Conservation (phyloP, 306 rosid genomes). For the Cucurbita ficifolia region DNA sequence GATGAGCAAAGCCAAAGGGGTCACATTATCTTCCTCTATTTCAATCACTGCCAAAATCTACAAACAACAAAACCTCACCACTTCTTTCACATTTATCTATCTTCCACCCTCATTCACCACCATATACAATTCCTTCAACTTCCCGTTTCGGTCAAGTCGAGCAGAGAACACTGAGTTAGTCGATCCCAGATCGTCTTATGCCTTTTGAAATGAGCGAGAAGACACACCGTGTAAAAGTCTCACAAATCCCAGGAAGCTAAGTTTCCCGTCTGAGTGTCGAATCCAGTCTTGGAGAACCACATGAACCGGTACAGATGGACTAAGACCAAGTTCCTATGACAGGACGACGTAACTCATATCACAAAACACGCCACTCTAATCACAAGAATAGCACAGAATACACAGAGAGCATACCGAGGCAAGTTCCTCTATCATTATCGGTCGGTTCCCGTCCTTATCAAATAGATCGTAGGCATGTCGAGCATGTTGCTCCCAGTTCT, state of each 20-base stretch:
- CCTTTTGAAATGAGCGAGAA: slow-evolving; percentile 61
- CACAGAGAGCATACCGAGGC: slow-evolving; percentile 43
- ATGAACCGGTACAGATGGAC: slow-evolving; percentile 83
- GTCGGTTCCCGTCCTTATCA: slow-evolving; percentile 83
- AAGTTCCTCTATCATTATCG: slow-evolving; percentile 83
- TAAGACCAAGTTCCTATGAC: slow-evolving; percentile 74
- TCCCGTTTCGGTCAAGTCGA: neutral
- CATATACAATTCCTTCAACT: neutral
- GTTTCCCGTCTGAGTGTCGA: slow-evolving; percentile 79
- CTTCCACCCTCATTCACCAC: neutral
- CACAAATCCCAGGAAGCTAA: slow-evolving; percentile 81
- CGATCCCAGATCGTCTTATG: neutral
- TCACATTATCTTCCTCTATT: too few relatives aligned
- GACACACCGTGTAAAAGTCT: slow-evolving; percentile 77
- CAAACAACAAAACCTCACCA: too few relatives aligned
- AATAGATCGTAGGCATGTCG: slow-evolving; percentile 76
- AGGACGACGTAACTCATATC: neutral
- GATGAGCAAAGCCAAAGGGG: too few relatives aligned
- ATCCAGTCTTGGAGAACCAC: slow-evolving; percentile 95
- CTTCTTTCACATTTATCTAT: too few relatives aligned
- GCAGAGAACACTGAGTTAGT: neutral
- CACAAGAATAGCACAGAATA: neutral
- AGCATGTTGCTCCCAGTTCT: slow-evolving; percentile 85
- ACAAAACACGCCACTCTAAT: neutral
- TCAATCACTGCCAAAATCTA: too few relatives aligned